Base-by-base conservation (phyloP, 1,284 basidiomycete species). In the Tremellales sp. region DNA sequence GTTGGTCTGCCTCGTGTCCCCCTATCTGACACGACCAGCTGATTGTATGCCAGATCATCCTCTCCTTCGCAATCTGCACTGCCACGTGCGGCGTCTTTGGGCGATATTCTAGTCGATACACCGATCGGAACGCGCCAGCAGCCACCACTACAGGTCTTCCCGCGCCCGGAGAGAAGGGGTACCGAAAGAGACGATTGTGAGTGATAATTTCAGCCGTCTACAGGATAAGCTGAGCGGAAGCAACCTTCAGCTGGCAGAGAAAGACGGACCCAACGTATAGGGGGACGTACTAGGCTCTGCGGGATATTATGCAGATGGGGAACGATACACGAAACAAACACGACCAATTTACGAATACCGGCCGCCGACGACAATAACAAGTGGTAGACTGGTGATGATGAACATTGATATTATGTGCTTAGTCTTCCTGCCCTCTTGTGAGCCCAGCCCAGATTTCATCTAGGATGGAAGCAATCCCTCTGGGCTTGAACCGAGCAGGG, bases 1-100 rank as follows among this genome's bases (percentile, higher is more conserved):
- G 71, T 70, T 24, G 50, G 66, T 60, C 5, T 35, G 12, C 26
- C 12, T 13, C 21, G 10, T 12, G n/a, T 16, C 8, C 12, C 14
- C 10, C 21, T 25, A 43, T 16, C 5, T 14, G 38, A 12, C 25
- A 40, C 12, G 12, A 24, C 16, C 12, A 22, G 14, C 19, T 38
- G 35, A 28, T 33, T 29, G 2, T 29, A 21, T 10, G 21, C 8
- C 28, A 68, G 66, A 39, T 63, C 31, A 41, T 52, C 3, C 51
- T 70, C 3, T 49, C 61, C 2, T 26, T 65, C 28, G 59, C 65
- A 0, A 55, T 62, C 28, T 65, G 62, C 42, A 43, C 60, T 14
- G 58, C 63, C 3, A 65, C 65, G 3, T 64, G 60, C 29, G 68
- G 68, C 3, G 55, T 59, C 21, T 66, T 68, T 44, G 68, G 66